These are phyloP conservation scores for Phytopythium aichiense DNA, from an alignment of 352 stramenopile genomes.

Conservation along the genomic window DNA sequence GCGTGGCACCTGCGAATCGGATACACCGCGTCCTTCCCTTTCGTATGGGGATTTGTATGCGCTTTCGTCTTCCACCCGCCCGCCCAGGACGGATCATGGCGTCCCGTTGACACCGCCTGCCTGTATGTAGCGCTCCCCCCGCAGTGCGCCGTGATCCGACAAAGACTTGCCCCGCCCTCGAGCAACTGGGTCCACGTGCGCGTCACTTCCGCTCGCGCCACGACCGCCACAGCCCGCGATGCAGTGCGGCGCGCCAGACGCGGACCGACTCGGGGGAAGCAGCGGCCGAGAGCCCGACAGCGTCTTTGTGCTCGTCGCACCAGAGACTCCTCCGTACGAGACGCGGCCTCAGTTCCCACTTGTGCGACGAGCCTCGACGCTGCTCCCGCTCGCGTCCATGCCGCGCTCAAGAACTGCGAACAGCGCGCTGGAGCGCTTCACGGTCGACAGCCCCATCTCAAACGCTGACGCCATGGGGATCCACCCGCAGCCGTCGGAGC, in stretches of 20 bases:
- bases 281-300: neutral
- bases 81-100: neutral
- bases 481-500: neutral
- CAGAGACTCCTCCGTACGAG: neutral
- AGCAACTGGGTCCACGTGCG: neutral
- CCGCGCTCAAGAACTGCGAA: neutral
- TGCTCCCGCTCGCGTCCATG: constrained; percentile 1
- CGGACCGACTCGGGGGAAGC: neutral
- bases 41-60: no score
- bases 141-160: neutral
- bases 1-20: constrained; percentile 2
- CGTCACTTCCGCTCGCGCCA: neutral
- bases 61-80: no score
- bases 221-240: neutral
- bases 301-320: neutral
- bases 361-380: neutral
- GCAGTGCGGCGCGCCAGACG: neutral
- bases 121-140: neutral
- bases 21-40: neutral
- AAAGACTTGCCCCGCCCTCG: neutral
- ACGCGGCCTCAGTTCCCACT: neutral
- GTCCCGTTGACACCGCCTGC: neutral
- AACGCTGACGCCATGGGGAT: neutral
- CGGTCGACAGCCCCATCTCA: neutral
- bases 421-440: neutral